Percentiles rank a stretch among this genome's conserved stretches.
These are phyloP conservation scores for Polytrichum formosum DNA, from an alignment of 225 moss, liverwort and hornwort species.

Conservation along the genomic window DNA sequence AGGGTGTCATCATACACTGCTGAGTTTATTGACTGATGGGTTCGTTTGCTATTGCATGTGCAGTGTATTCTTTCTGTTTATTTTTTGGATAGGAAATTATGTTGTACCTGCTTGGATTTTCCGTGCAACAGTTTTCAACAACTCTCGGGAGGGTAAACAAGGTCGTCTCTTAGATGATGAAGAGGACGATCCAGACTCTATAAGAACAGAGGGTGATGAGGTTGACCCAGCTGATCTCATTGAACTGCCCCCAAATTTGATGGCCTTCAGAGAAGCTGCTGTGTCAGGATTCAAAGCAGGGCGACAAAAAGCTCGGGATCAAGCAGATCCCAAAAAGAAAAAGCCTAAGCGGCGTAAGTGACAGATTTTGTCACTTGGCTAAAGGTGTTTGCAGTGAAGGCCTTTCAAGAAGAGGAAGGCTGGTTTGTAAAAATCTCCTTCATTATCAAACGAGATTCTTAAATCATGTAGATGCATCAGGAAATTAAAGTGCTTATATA, in stretches of 20 bases:
- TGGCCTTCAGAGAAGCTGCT: constrained; percentile 26
- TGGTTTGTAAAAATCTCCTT: too few relatives aligned
- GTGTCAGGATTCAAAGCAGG: constrained; percentile 44
- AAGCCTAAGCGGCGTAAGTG: constrained; percentile 11
- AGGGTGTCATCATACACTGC: background rate
- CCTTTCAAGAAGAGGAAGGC: too few relatives aligned
- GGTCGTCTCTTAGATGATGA: background rate
- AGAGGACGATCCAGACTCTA: background rate
- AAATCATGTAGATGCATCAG: too few relatives aligned
- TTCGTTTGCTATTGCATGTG: background rate
- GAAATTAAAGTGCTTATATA: too few relatives aligned
- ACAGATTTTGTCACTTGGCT: background rate
- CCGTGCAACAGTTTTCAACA: constrained; percentile 40
- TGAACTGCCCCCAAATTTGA: constrained; percentile 35
- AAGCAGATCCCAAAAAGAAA: constrained; percentile 6
- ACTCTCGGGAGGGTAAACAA: constrained; percentile 6
- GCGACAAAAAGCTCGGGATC: constrained; percentile 33
- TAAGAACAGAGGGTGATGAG: constrained; percentile 14
- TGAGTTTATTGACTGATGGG: background rate
- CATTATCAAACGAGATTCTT: too few relatives aligned
- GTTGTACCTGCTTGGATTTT: constrained; percentile 42
- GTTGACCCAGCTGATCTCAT: constrained; percentile 42
- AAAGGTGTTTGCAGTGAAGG: too few relatives aligned
- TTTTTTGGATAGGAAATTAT: constrained; percentile 51
- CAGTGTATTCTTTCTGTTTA: constrained; percentile 20